phyloP scores from a whole-genome alignment of 306 rosid species.

The Purshia tridentata region DNA sequence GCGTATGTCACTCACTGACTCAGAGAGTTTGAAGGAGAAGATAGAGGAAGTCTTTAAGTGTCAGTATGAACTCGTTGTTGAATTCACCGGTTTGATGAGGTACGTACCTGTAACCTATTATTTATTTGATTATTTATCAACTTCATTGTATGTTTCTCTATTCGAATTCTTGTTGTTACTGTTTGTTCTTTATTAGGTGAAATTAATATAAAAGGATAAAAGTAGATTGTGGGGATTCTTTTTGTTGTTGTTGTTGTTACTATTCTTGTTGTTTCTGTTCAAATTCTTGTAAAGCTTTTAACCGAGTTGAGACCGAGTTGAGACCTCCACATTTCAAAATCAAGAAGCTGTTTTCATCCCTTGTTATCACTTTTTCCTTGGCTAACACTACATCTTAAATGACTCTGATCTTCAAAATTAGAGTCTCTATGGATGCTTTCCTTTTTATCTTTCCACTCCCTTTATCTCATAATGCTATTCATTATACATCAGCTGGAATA shows the following conservation, averaged over 20 bases:
- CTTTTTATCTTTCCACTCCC: not conserved
- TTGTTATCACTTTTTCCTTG: not conserved
- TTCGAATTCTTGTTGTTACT: not conserved
- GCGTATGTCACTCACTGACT: conserved; percentile 15
- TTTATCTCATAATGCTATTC: conserved; percentile 17
- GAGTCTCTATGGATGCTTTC: not conserved
- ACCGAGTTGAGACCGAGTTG: not conserved
- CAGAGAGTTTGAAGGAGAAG: conserved; percentile 89
- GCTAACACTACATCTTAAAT: not conserved
- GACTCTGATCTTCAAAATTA: too few relatives aligned
- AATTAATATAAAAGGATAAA: too few relatives aligned
- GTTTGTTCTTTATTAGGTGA: too few relatives aligned
- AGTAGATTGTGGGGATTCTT: not conserved
- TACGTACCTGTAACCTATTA: conserved; percentile 14
- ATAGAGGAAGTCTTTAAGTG: conserved; percentile 81
- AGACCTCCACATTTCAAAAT: not conserved
- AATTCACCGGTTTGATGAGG: conserved; percentile 96
- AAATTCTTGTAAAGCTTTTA: too few relatives aligned
- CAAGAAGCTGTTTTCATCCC: not conserved
- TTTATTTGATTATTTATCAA: too few relatives aligned
- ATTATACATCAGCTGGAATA: conserved; percentile 60
- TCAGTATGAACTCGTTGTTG: conserved; percentile 74
- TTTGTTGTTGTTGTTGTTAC: too few relatives aligned
- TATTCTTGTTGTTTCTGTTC: too few relatives aligned
- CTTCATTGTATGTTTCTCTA: not conserved